phyloP scores from a whole-genome alignment of 2,329 filamentous ascomycete species.

The Myriosclerotinia scirpicola region DNA sequence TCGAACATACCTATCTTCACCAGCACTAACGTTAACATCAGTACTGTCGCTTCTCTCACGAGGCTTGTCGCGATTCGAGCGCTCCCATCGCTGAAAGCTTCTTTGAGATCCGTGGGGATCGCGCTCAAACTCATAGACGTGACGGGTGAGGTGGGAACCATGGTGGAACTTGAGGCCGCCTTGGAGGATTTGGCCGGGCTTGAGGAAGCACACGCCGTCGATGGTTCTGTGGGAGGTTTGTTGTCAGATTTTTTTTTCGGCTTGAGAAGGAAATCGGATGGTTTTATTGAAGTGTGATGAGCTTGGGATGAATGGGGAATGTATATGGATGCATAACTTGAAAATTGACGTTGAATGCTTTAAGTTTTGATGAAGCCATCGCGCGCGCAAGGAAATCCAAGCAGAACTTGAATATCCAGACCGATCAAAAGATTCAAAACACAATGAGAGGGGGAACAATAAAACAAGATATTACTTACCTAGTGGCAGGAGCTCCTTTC shows the following conservation, averaged over 20 bases:
- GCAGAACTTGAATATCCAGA: neutral
- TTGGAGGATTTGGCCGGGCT: neutral
- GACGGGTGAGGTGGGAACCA: neutral
- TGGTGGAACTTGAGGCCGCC: slow-evolving; percentile 1
- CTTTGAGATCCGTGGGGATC: neutral
- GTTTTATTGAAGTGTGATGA: accelerated
- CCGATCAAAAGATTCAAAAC: neutral
- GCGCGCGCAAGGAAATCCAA: too few relatives aligned
- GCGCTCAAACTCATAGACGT: neutral
- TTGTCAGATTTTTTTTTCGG: neutral
- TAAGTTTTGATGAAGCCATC: neutral
- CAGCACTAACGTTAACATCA: neutral
- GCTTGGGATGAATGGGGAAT: neutral
- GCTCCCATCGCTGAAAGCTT: neutral
- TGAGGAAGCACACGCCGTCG: neutral
- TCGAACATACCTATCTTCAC: neutral
- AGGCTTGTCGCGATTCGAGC: neutral
- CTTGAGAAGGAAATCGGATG: neutral
- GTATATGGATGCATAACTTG: neutral
- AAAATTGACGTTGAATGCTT: neutral
- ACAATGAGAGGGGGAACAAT: neutral
- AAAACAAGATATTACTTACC: neutral
- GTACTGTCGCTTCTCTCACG: neutral
- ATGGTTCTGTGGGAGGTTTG: neutral
- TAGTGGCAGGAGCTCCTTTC: neutral